Percentiles rank a stretch among this genome's conserved stretches.
These are phyloP conservation scores for Euphorbia corollata DNA, from an alignment of 441 rosid species.

Conservation along the genomic window DNA sequence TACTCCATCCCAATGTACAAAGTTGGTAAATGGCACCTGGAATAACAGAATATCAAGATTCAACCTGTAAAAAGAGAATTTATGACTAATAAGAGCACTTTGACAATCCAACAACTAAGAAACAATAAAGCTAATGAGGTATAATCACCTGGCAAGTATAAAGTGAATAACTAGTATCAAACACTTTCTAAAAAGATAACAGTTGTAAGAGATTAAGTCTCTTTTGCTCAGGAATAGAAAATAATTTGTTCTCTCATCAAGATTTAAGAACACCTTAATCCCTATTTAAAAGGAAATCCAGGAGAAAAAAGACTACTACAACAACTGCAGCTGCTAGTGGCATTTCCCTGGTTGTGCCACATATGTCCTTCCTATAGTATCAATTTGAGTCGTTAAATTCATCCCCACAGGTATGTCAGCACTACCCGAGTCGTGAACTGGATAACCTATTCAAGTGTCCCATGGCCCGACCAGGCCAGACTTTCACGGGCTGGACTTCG, in stretches of 20 bases:
- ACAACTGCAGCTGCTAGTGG: background rate
- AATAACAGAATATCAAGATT: constrained; percentile 71
- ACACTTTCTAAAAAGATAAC: background rate
- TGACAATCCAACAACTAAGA: constrained; percentile 19
- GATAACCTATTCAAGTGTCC: too few species aligned
- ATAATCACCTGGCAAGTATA: background rate
- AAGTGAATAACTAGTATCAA: background rate
- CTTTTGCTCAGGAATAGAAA: background rate
- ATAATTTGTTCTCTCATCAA: background rate
- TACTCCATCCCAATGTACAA: constrained; percentile 98
- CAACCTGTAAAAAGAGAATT: constrained; percentile 58
- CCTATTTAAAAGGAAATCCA: background rate
- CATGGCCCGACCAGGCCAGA: too few species aligned
- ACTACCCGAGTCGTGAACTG: too few species aligned
- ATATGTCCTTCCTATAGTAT: too few species aligned
- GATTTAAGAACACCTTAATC: background rate
- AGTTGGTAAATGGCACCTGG: constrained; percentile 97
- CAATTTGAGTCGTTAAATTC: too few species aligned
- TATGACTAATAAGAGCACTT: constrained; percentile 42
- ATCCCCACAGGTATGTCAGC: too few species aligned
- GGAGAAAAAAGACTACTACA: background rate
- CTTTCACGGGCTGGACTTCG: too few species aligned
- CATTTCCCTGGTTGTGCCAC: constrained; percentile 1
- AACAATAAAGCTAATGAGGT: background rate
- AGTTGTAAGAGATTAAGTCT: background rate